Evolutionary conservation across 108 stramenopile genomes (phyloP).

Genomic region (Cyclotella choctawhatcheeana): DNA sequence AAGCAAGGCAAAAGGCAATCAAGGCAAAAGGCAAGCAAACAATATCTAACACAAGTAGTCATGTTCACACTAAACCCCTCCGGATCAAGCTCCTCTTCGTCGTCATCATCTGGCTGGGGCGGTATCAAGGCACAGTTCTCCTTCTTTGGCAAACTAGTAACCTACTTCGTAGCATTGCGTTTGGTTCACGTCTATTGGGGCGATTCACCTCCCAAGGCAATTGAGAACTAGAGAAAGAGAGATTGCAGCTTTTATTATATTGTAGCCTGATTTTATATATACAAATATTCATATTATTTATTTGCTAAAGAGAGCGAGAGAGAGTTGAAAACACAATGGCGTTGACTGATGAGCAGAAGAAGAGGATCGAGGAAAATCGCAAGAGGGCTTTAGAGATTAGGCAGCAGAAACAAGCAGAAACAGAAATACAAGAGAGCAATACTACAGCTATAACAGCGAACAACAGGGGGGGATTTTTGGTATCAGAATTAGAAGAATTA

Average conservation of each 20-base stretch:
- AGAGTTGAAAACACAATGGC: slow-evolving; percentile 34
- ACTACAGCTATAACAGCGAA: not conserved
- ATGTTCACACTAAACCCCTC: slow-evolving; percentile 84
- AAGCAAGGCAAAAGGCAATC: too few species aligned
- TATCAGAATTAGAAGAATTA: too few species aligned
- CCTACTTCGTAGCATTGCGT: slow-evolving; percentile 75
- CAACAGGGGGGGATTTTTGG: slow-evolving; percentile 32
- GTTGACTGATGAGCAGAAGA: slow-evolving; percentile 76
- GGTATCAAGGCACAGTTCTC: slow-evolving; percentile 47
- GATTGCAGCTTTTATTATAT: too few species aligned
- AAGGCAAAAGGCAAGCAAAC: too few species aligned
- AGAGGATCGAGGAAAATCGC: slow-evolving; percentile 76
- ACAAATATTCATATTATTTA: not conserved
- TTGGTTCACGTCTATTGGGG: slow-evolving; percentile 79
- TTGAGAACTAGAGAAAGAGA: too few species aligned
- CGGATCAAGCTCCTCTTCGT: slow-evolving; percentile 44
- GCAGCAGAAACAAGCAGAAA: slow-evolving; percentile 51
- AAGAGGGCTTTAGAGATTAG: slow-evolving; percentile 74
- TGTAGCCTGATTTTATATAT: not conserved
- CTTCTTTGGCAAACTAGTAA: slow-evolving; percentile 77
- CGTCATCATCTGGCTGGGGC: slow-evolving; percentile 41
- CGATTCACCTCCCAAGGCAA: slow-evolving; percentile 39
- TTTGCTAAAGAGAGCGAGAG: not conserved
- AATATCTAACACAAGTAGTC: too few species aligned
- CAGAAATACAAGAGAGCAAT: slow-evolving; percentile 9